Evolutionary conservation across 2,329 filamentous ascomycete species (phyloP), one percentile per base, ranked within the genome.

Genomic region (Cordyceps pruinosa): DNA sequence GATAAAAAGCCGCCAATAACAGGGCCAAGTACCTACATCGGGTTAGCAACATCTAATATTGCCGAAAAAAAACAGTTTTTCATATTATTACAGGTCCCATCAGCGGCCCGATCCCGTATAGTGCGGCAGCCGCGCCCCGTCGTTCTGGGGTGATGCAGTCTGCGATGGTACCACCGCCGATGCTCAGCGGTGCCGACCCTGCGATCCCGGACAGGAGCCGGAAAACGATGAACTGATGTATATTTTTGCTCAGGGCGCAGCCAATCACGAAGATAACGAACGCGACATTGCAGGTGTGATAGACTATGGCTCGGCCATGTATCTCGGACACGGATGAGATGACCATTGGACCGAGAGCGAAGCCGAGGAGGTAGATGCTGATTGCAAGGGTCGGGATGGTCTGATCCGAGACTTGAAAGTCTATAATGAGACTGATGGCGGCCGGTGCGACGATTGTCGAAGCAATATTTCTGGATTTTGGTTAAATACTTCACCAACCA

Each of bases 111-210:
- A 86, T 77, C 1, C 83, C 81, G 68, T 86, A 88, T 1, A 80
- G 77, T 0, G 85, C 81, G 69, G 88, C 83, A 2, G 85, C 85
- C 8, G 79, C 79, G 3, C 84, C 86, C 50, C 86, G 76, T 60
- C 85, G 68, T 39, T 81, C 76, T 0, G 84, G 73, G 0, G 77
- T 72, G 70, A 79, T 87, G 42, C 88, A 77, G 69, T 89, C 86
- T 17, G 79, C 80, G 12, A 89, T 69, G 0, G 87, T 84, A 5
- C 85, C 85, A 15, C 83, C 84, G 0, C 83, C 86, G 64, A 85
- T 86, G 1, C 84, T 88, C 5, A 89, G 74, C 1, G 85, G 83
- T 0, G 84, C 83, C 0, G 78, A 79, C 4, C 80, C 83, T 57
- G 83, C 83, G 49, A 85, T 75, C 0, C 81, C 84, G 25, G 77